Base-by-base conservation (phyloP, 1,284 basidiomycete species). In the Neotropicomus parvogracilis region DNA sequence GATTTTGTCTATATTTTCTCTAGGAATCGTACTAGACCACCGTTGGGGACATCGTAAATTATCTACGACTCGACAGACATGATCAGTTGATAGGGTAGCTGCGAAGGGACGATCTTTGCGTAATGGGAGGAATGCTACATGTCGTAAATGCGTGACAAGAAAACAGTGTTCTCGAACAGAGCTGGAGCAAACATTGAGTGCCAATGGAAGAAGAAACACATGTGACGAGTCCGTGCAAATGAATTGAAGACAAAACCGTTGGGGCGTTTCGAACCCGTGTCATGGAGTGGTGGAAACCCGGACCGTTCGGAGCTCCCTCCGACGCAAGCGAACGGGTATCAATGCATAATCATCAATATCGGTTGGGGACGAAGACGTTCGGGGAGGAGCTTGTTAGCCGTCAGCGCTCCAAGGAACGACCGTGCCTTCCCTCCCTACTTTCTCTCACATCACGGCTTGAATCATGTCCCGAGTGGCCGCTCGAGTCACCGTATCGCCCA, bases 391-490 rank as follows among this genome's bases (percentile, higher is more conserved):
- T 42, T 45, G 48, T 29, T 24, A 14, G 17, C 47, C 38, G 37
- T 57, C 40, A 67, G n/a, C 63, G 64, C 19, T 69, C 60, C 27
- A 40, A 33, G 43, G 63, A 44, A 50, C 60, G 66, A 36, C 56
- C 65, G 40, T 64, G 62, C 29, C 64, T 59, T 37, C 41, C 47
- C 17, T 68, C 61, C 50, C 58, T 57, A 35, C 35, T 12, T 6
- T 64, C 65, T 37, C 63, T 62, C 33, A 32, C 26, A 26, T 68
- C 67, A 38, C 67, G 65, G 45, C 55, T 40, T 24, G 61, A 48
- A 36, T 47, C 41, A 35, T 36, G 50, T 7, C 48, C 53, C 34
- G 60, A 37, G 6, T 34, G 50, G 29, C 39, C 46, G 38, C 50
- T 48, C 44, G 64, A 36, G 29, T 65, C 66, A 19, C 64, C 57